Evolutionary conservation across 495 filamentous ascomycete species (phyloP), one percentile per base, ranked within the genome.

Genomic region (Podospora pseudocomata): DNA sequence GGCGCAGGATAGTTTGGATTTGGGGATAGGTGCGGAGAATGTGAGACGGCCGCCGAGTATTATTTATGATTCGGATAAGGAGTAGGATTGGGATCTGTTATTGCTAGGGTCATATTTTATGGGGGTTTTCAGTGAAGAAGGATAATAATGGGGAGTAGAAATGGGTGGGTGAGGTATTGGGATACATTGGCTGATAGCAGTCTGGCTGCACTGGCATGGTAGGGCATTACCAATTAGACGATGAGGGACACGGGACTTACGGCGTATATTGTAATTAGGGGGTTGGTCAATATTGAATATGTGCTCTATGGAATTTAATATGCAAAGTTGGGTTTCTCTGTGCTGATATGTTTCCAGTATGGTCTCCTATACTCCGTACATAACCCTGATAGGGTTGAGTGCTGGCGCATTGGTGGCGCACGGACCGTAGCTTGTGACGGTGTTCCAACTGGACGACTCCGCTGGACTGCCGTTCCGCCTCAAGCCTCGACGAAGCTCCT

Each of bases 1-100:
- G 73, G 75, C 85, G 65, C 82, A 82, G 34, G 84, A 86, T 55
- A 87, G 85, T 72, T 70, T 16, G 13, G 39, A 49, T 49, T 13
- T 88, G 69, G 34, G 87, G 68, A 73, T 81, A 49, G 83, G 84
- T 67, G 79, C 81, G 71, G 72, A 81, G 63, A 73, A 75, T 11
- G 65, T 84, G 44, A 76, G 77, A 19, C 71, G 66, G 15, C 83
- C 81, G 44, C 83, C 81, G 1, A 64, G 64, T 61, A 74, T 77
- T 32, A 74, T 83, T 32, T 79, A 73, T 73, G 83, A 86, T 70
- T 81, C 78, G 4, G 82, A 82, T 19, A 81, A 79, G 49, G 84
- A 85, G n/a, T 71, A 77, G 34, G 34, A 49, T 49, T 16, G 13
- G 15, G 9, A 11, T 2, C 9, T 39, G 11, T 6, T 5, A 11